Conservation (phyloP, 495 filamentous ascomycete genomes). For the Filosporella fistucella region DNA sequence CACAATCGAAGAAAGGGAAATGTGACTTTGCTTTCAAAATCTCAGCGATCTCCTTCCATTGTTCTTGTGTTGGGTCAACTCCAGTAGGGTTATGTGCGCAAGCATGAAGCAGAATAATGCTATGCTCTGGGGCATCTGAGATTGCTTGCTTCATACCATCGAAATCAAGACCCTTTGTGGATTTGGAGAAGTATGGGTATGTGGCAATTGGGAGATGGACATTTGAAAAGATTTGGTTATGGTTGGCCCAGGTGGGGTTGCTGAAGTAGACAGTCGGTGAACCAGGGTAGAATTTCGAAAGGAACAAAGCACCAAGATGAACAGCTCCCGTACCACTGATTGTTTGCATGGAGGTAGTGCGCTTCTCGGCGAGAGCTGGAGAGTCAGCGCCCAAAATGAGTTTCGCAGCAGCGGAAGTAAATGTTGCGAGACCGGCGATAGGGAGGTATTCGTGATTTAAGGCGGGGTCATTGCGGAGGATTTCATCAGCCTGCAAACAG, state of each 20-base stretch:
- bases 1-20: slow-evolving; percentile 98
- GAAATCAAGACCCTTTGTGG: slow-evolving; percentile 89
- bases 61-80: slow-evolving; percentile 88
- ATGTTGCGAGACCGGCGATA: slow-evolving; percentile 80
- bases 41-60: slow-evolving; percentile 86
- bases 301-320: slow-evolving; percentile 83
- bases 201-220: slow-evolving; percentile 69
- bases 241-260: slow-evolving; percentile 95
- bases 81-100: slow-evolving; percentile 99
- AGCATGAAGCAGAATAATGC: slow-evolving; percentile 88
- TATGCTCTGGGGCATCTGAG: slow-evolving; percentile 63
- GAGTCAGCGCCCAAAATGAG: slow-evolving; percentile 79
- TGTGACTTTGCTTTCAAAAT: slow-evolving; percentile 70
- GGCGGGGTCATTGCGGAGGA: slow-evolving; percentile 78
- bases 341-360: slow-evolving; percentile 70
- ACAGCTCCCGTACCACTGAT: slow-evolving; percentile 92
- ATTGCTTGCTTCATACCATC: slow-evolving; percentile 75
- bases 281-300: slow-evolving; percentile 68
- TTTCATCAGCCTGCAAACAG: slow-evolving; percentile 74
- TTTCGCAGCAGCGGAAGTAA: slow-evolving; percentile 85
- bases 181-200: slow-evolving; percentile 89
- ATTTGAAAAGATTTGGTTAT: slow-evolving; percentile 97
- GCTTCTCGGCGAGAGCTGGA: slow-evolving; percentile 77
- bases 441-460: slow-evolving; percentile 98
- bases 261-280: slow-evolving; percentile 80